Conservation (phyloP, 2,329 filamentous ascomycete genomes). For the Ophiosphaerella korrae region DNA sequence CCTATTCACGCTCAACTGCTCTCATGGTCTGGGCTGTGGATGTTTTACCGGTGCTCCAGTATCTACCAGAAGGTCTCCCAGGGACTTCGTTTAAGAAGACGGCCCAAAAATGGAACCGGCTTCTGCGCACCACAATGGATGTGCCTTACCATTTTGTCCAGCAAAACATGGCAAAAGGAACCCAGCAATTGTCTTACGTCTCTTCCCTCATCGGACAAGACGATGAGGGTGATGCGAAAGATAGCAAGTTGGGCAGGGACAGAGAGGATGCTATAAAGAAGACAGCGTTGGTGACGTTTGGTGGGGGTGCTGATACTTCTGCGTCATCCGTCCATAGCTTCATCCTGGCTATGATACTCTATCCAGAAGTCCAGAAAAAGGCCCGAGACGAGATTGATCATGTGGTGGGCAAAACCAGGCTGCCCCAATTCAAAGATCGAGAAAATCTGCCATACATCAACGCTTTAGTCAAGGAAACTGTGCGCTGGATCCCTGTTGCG, state of each 20-base stretch:
- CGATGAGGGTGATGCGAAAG: constrained; percentile 32
- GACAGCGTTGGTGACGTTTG: constrained; percentile 51
- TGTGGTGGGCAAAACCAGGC: constrained; percentile 53
- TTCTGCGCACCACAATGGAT: constrained; percentile 39
- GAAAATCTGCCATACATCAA: constrained; percentile 47
- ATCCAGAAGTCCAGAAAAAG: constrained; percentile 55
- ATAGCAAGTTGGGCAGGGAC: too few relatives aligned
- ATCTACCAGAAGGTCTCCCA: constrained; percentile 54
- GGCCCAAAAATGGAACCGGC: constrained; percentile 44
- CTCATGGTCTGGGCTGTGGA: constrained; percentile 56
- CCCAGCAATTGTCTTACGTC: constrained; percentile 45
- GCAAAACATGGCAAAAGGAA: constrained; percentile 44
- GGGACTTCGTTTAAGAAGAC: constrained; percentile 53
- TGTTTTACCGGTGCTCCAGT: constrained; percentile 48
- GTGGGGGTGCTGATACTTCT: constrained; percentile 53
- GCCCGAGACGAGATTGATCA: constrained; percentile 55
- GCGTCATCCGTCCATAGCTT: constrained; percentile 52
- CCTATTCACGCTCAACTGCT: constrained; percentile 48
- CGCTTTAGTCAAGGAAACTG: constrained; percentile 49
- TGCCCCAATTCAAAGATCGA: constrained; percentile 57
- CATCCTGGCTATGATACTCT: constrained; percentile 59
- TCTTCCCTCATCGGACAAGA: constrained; percentile 46
- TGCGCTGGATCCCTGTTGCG: constrained; percentile 46
- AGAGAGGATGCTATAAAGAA: constrained; percentile 59
- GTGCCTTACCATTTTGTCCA: constrained; percentile 53